These are phyloP conservation scores for Hymenoscyphus albidus DNA, from an alignment of 2,329 filamentous ascomycete species.

Conservation along the genomic window DNA sequence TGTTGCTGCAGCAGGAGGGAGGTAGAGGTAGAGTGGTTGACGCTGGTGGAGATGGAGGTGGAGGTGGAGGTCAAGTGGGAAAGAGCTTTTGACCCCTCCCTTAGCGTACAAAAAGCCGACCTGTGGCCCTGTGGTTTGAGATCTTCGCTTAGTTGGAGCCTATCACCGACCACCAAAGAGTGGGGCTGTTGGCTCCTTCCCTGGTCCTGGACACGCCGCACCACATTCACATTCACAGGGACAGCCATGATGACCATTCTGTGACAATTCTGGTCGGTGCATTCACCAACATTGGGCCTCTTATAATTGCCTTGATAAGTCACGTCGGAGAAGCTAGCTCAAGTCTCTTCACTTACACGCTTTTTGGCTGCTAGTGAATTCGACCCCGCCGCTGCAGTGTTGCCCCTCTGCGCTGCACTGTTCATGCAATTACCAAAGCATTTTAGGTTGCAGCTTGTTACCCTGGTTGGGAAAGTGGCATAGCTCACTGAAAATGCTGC, in stretches of 20 bases:
- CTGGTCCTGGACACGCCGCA: background rate
- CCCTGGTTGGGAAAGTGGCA: background rate
- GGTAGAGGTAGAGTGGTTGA: slow-evolving; percentile 13
- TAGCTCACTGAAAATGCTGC: no score
- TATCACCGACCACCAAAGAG: no score
- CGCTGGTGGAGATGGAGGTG: background rate
- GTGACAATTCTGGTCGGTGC: no score
- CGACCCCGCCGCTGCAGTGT: background rate
- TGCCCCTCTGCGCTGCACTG: background rate
- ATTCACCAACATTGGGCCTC: no score
- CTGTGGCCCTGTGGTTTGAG: no score
- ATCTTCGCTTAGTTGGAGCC: no score
- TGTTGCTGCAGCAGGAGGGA: slow-evolving; percentile 12
- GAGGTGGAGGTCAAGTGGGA: slow-evolving; percentile 8
- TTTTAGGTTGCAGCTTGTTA: background rate
- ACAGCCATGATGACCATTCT: no score
- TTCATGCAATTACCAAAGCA: background rate
- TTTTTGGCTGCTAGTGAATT: background rate
- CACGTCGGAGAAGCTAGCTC: no score
- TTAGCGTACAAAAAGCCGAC: background rate
- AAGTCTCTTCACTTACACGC: no score
- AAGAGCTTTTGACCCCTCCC: background rate
- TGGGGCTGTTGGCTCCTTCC: background rate
- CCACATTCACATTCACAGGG: no score
- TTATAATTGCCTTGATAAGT: no score